Base-by-base conservation (phyloP, 371 early-diverging fungal species). In the Rhizopus sp. region DNA sequence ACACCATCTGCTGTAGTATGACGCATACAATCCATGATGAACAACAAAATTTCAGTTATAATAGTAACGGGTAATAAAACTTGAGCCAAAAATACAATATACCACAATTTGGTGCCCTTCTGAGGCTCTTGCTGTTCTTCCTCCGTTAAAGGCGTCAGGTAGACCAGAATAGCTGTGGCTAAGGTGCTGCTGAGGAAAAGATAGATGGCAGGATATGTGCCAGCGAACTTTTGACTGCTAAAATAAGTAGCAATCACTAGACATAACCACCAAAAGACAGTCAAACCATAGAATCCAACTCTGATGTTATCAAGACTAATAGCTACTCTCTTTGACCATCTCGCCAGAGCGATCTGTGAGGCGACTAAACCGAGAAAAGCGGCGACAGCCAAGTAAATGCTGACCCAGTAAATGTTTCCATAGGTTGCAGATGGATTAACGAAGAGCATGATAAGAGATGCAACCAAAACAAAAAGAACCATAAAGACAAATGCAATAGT, bases 1-100 rank as follows among this genome's bases (percentile, higher is more conserved):
- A 79, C 77, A 33, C 83, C 83, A 45, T 82, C 83, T 17, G 80
- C 81, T 30, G 72, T 64, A 4, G 79, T 78, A 48, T 78, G 79
- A 23, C 76, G 68, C 70, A 82, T 68, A 6, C 73, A 77, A 35
- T 77, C 75, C 54, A 82, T 72, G 10, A 59, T 50, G 35, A 80
- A 47, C 3, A 77, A 60, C 7, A 72, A 17, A 29, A 77, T 50
- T 39, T 80, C 79, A 12, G 72, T 53, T 66, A 78, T 67, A 32
- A 82, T 66, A 1, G 60, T 60, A 9, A 70, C 41, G 1, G 81
- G 79, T 17, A 80, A 30, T 41, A 65, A 38, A 15, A 68, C 37
- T 64, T 73, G 77, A 53, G 73, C 30, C 63, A 72, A 8, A 55
- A 69, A 53, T 45, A 70, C 66, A 60, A 53, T 12, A 49, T 68